These are phyloP conservation scores for Fomitiporia mediterranea DNA, from an alignment of 1,284 basidiomycete genomes.

Conservation along the genomic window DNA sequence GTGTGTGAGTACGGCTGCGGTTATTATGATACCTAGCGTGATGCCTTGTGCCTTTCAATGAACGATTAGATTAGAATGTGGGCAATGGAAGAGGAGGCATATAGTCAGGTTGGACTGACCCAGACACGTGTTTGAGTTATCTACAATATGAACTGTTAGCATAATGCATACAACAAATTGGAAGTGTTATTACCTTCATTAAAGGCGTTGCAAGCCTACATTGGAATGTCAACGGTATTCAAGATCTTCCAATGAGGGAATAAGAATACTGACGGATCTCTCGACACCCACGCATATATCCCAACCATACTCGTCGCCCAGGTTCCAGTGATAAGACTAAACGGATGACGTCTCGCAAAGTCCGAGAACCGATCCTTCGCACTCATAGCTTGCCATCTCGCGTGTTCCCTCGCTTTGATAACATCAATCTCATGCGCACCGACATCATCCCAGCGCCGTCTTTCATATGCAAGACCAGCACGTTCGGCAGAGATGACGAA, in stretches of 20 bases:
- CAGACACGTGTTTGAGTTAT: slow-evolving; percentile 22
- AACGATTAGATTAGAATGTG: neutral
- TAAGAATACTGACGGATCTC: slow-evolving; percentile 27
- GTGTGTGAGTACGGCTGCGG: slow-evolving; percentile 19
- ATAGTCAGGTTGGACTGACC: slow-evolving; percentile 9
- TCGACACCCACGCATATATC: slow-evolving; percentile 29
- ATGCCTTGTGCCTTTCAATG: slow-evolving; percentile 22
- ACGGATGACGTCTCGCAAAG: slow-evolving; percentile 43
- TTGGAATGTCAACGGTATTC: neutral
- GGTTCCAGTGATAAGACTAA: slow-evolving; percentile 41
- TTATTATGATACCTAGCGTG: slow-evolving; percentile 18
- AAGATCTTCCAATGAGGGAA: neutral
- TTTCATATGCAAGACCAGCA: slow-evolving; percentile 30
- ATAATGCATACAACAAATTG: neutral
- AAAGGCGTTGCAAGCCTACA: slow-evolving; percentile 15
- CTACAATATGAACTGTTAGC: neutral
- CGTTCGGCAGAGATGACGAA: slow-evolving; percentile 78
- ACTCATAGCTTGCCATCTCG: slow-evolving; percentile 35
- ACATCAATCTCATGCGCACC: slow-evolving; percentile 34
- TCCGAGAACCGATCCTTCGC: slow-evolving; percentile 36
- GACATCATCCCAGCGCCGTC: slow-evolving; percentile 25
- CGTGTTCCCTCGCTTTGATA: slow-evolving; percentile 27
- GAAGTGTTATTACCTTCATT: slow-evolving; percentile 14
- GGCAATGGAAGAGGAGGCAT: neutral
- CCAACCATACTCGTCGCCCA: slow-evolving; percentile 45